Conservation (phyloP, 2,329 filamentous ascomycete species). For the Cladosporium phlei region DNA sequence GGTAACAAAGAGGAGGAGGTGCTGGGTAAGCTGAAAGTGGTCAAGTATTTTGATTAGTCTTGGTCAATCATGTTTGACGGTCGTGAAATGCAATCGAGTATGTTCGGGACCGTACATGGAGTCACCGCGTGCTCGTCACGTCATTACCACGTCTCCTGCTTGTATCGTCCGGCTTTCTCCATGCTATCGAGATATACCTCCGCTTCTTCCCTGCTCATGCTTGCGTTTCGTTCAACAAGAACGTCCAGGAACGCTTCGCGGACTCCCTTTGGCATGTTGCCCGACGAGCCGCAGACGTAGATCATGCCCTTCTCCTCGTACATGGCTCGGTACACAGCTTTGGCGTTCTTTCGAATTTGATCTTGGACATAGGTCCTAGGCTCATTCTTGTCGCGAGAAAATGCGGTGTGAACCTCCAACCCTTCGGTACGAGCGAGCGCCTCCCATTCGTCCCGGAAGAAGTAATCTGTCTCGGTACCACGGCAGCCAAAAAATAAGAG, state of each 20-base stretch:
- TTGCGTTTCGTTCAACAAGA: constrained; percentile 42
- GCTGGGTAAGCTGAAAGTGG: constrained; percentile 27
- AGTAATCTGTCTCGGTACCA: constrained; percentile 69
- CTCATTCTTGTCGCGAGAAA: constrained; percentile 63
- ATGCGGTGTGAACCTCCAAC: constrained; percentile 58
- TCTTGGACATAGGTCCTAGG: constrained; percentile 67
- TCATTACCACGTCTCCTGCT: constrained; percentile 64
- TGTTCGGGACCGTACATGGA: constrained; percentile 8
- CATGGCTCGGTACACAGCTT: constrained; percentile 49
- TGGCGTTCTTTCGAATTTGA: constrained; percentile 49
- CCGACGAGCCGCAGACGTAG: constrained; percentile 58
- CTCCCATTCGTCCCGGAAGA: constrained; percentile 74
- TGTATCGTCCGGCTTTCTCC: constrained; percentile 60
- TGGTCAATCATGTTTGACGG: too few species aligned
- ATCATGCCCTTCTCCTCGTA: constrained; percentile 49
- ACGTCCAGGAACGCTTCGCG: constrained; percentile 61
- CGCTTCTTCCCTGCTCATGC: constrained; percentile 44
- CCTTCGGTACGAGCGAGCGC: constrained; percentile 37
- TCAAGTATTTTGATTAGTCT: constrained; percentile 28
- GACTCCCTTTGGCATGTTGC: constrained; percentile 67
- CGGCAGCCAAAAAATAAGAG: constrained; percentile 82
- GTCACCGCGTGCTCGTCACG: neutral
- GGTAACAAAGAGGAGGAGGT: constrained; percentile 26
- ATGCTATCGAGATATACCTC: constrained; percentile 53
- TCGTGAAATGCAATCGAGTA: too few species aligned